Base-by-base conservation (phyloP, 495 filamentous ascomycete genomes). In the Lineolata rhizophorae region DNA sequence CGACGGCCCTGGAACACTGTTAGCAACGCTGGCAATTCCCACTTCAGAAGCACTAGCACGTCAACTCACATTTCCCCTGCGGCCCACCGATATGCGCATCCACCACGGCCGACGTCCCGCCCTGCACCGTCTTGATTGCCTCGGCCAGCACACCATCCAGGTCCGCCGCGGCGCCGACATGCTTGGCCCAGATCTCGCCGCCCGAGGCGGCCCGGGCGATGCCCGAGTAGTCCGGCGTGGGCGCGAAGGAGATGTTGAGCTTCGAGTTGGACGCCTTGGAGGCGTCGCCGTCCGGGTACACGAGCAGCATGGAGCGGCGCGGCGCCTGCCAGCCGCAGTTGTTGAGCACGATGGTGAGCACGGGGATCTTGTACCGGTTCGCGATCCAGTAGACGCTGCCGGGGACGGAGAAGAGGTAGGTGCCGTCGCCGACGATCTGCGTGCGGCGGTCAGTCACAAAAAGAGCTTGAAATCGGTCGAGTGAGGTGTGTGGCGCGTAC, bases 331-430 rank as follows among this genome's bases (percentile, higher is more conserved):
- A 56, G 20, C 85, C 83, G 52, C 87, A 77, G 50, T 95, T 95
- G 49, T 93, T 94, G 34, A 95, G 51, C 2, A 95, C 76, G 36
- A 95, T 83, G 0, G 83, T 92, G 36, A 95, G 53, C 11, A 92
- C 61, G 0, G 85, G 84, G 31, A 93, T 85, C 14, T 70, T 67
- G 49, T 95, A 95, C 11, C 84, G 67, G 41, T 70, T 62, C 2
- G 72, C 56, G 35, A 95, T 85, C 85, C 85, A 95, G 54, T 93
- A 93, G 13, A 94, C 83, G 15, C 70, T 77, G 0, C 79, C 78
- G 0, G 85, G 85, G 0, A 95, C 74, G 15, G 68, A 44, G 35
- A 95, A 95, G 3, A 95, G 60, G 50, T 67, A 95, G 0, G 83
- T 87, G 8, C 85, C 85, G 34, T 95, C 85, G 12, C 85, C 85